Base-by-base conservation (phyloP, 2,329 filamentous ascomycete genomes). In the Coleophoma eucalyptorum region DNA sequence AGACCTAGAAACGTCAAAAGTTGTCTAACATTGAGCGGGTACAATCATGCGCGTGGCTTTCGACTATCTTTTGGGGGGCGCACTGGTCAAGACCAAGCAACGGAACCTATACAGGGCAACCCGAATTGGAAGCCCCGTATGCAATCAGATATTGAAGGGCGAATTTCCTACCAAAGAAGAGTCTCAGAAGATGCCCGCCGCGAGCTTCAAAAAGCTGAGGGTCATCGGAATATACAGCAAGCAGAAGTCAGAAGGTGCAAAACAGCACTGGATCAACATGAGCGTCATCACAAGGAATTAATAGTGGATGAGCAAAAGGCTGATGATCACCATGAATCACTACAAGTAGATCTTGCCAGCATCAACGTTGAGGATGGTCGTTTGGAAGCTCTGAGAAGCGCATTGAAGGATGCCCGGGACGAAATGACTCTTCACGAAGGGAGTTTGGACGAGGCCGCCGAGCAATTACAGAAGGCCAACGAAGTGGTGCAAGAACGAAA, bases 111-210 rank as follows among this genome's bases (percentile, higher is more conserved):
- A 16, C 43, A 50, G 7, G 53, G 57, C 6, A 43, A 51, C 32
- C 49, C 51, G 11, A 43, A 45, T 6, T 47, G 53, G 37, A 71
- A 69, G 10, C 75, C 87, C 20, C 83, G 91, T n/a, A 95, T 96
- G 83, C 87, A 86, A 62, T 86, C 88, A 1, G 89, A 96, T 63
- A 75, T 81, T 21, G 86, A 81, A 50, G 80, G 79, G 16, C 87
- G 90, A 61, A 78, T 92, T 38, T 63, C 66, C 6, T 68, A 78
- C 13, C 74, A 78, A 42, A 70, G 71, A 51, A 75, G 81, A 21
- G 69, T 72, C 4, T 55, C 81, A 3, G 69, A 75, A 21, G 77
- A 82, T 35, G 72, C 88, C 3, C 74, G 78, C 48, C 64, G 68
- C 5, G 67, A 69, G 3, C 73, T 77, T 1, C 67, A 86, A 5